Evolutionary conservation across 192 early-diverging fungal genomes (phyloP).

Genomic region (Podila verticillata): DNA sequence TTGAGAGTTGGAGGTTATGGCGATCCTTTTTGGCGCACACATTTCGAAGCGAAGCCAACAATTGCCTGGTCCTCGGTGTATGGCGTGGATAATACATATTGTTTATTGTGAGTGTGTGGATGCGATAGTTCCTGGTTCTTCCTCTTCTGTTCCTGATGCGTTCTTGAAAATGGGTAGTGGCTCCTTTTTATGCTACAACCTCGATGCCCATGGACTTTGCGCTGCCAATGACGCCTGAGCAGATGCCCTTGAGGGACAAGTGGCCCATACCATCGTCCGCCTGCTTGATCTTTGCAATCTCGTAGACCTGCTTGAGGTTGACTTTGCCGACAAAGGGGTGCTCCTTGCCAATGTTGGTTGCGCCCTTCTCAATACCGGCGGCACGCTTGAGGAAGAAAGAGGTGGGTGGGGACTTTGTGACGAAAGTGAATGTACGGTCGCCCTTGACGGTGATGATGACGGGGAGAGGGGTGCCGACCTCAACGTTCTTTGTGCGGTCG

Average conservation of each 20-base stretch:
- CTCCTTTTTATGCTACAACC: conserved; percentile 72
- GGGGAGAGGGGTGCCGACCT: conserved; percentile 83
- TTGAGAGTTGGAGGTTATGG: too few relatives aligned
- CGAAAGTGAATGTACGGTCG: conserved; percentile 93
- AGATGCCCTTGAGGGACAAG: conserved; percentile 73
- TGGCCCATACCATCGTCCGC: conserved; percentile 81
- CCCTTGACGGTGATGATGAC: conserved; percentile 87
- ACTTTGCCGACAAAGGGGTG: conserved; percentile 75
- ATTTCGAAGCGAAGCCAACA: too few relatives aligned
- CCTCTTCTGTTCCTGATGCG: not conserved
- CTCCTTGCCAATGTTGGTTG: conserved; percentile 79
- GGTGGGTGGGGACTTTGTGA: conserved; percentile 87
- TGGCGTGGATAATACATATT: not conserved
- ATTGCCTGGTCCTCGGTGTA: too few relatives aligned
- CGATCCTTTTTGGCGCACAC: too few relatives aligned
- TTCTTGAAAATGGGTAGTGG: not conserved
- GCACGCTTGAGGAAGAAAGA: conserved; percentile 88
- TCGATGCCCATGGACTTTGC: conserved; percentile 87
- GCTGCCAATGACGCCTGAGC: conserved; percentile 77
- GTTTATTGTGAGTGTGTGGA: not conserved
- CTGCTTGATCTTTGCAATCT: conserved; percentile 92
- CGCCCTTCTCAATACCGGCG: conserved; percentile 89
- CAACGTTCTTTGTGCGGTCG: conserved; percentile 90
- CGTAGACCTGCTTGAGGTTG: conserved; percentile 93
- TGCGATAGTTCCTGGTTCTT: not conserved